Conservation (phyloP, 1,139 yeast genomes). For the Geotrichum reessii region DNA sequence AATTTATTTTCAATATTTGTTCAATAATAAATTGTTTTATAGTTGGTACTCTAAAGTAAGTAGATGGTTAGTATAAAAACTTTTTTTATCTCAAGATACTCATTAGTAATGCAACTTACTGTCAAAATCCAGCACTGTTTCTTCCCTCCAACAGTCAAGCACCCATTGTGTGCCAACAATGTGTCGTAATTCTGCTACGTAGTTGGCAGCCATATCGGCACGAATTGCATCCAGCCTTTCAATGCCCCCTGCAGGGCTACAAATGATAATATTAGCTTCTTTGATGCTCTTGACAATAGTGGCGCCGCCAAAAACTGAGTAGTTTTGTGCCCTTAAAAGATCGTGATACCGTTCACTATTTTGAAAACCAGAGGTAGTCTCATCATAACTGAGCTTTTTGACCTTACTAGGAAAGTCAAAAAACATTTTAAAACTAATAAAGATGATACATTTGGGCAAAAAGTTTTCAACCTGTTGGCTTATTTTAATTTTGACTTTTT, state of each 20-base stretch:
- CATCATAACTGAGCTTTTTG: not conserved
- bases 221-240: slow-evolving; percentile 15
- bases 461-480: not conserved
- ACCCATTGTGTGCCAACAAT: slow-evolving; percentile 30
- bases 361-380: not conserved
- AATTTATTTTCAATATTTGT: not conserved
- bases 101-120: slow-evolving; percentile 11
- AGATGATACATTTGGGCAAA: not conserved
- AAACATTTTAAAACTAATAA: slow-evolving; percentile 3
- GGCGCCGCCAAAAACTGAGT: slow-evolving; percentile 14
- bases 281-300: slow-evolving; percentile 6
- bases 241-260: slow-evolving; percentile 1
- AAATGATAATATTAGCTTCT: slow-evolving; percentile 11
- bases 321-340: slow-evolving; percentile 2
- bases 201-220: slow-evolving; percentile 12
- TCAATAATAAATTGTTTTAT: not conserved
- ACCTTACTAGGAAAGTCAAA: slow-evolving; percentile 1
- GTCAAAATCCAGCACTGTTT: slow-evolving; percentile 25
- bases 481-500: slow-evolving; percentile 1
- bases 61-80: not conserved
- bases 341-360: slow-evolving; percentile 11
- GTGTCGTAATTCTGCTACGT: slow-evolving; percentile 14
- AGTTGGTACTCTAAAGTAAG: not conserved
- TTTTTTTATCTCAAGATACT: not conserved
- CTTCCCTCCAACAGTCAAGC: slow-evolving; percentile 26